phyloP scores from a whole-genome alignment of 2,329 filamentous ascomycete species.

The Thermothelomyces thermophilus region DNA sequence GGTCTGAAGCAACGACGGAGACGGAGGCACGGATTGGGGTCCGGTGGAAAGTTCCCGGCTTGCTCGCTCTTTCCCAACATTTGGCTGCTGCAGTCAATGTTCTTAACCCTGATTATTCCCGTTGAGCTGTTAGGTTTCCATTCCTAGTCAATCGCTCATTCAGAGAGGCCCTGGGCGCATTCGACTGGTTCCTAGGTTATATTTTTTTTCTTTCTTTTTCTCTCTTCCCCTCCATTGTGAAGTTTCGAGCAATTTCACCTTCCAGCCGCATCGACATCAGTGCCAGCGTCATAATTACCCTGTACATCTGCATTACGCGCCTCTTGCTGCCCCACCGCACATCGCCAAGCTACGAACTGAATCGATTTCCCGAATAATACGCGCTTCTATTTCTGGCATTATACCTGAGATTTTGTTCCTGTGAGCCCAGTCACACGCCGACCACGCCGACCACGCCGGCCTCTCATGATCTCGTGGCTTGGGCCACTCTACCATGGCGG shows the following conservation, averaged over 20 bases:
- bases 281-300: not conserved
- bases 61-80: not conserved
- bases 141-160: not conserved
- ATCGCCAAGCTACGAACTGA: constrained; percentile 2
- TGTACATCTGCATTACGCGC: not conserved
- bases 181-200: not conserved
- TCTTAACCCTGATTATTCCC: not conserved
- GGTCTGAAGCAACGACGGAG: no score
- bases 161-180: not conserved
- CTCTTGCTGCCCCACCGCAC: not conserved
- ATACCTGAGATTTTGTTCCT: no score
- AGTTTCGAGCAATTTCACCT: not conserved
- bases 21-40: not conserved
- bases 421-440: not conserved
- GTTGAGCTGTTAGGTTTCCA: not conserved
- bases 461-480: not conserved
- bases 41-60: constrained; percentile 2
- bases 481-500: constrained; percentile 9
- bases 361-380: no score
- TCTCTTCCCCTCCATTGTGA: not conserved
- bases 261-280: not conserved
- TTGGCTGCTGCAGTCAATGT: no score
- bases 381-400: no score
- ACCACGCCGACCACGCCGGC: not conserved
- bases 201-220: no score